Base-by-base conservation (phyloP, 495 filamentous ascomycete genomes). In the Penicillium pulvis region DNA sequence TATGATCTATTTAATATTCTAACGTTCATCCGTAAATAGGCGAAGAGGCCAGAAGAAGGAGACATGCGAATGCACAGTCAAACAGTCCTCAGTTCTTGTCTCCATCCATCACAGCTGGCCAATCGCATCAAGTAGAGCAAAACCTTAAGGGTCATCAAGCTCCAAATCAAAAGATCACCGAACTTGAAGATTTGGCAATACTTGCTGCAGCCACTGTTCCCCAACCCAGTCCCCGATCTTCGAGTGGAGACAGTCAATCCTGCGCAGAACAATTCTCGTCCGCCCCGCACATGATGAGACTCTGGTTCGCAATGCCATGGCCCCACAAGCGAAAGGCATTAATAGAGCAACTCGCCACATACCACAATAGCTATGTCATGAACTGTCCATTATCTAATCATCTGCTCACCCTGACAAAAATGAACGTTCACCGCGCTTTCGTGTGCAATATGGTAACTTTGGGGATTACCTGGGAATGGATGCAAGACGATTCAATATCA, bases 401-500 rank as follows among this genome's bases (percentile, higher is more conserved):
- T 9, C 33, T 36, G 7, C 33, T 36, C 33, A 36, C 33, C 10
- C 10, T 36, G 10, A 36, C 33, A 36, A 36, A 36, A 36, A 11
- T 14, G 33, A 36, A 45, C 11, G 43, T 45, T 16, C 43, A 45
- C 5, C 43, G 43, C n/a, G 43, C 43, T 14, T 45, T 45, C n/a
- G n/a, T 45, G 23, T 9, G 14, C n/a, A 45, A 45, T 4, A 45
- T 45, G 43, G 17, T 10, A 8, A 8, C 43, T 45, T 14, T 45
- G 7, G 43, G 43, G 2, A 19, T 45, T 24, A 19, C 43, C n/a
- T 45, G 43, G 43, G 43, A 45, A 24, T 45, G 23, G 17, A 45
- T 45, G 43, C 14, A 45, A 45, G n/a, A 45, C 6, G 43, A 45
- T 24, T 45, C 43, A 19, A 12, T 45, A 19, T 45, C 43, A n/a